phyloP scores from a whole-genome alignment of 1,284 basidiomycete species.

The Inonotus hispidus region DNA sequence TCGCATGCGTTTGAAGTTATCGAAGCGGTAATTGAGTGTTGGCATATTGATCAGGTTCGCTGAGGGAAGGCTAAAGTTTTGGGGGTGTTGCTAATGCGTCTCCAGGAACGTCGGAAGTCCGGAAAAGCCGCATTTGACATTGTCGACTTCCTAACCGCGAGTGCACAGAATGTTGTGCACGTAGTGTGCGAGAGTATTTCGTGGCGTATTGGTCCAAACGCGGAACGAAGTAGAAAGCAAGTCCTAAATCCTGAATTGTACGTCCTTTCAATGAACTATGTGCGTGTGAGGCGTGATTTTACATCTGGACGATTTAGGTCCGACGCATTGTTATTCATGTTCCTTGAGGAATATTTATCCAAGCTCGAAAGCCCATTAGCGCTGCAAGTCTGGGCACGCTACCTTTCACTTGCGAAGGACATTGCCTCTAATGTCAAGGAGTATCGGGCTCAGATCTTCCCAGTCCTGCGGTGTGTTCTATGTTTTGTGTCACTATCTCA shows the following conservation, averaged over 20 bases:
- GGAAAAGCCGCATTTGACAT: constrained; percentile 71
- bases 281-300: neutral
- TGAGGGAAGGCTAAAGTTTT: neutral
- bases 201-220: constrained; percentile 41
- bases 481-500: neutral
- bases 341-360: constrained; percentile 84
- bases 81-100: constrained; percentile 28
- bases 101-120: constrained; percentile 23
- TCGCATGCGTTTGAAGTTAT: constrained; percentile 76
- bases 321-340: constrained; percentile 69
- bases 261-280: constrained; percentile 24
- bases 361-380: constrained; percentile 86
- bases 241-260: constrained; percentile 65
- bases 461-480: constrained; percentile 56
- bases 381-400: constrained; percentile 85
- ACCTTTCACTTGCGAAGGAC: constrained; percentile 79
- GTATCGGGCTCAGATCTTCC: constrained; percentile 68
- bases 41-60: constrained; percentile 53
- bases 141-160: constrained; percentile 78
- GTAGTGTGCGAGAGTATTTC: constrained; percentile 85
- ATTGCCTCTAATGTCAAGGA: constrained; percentile 56
- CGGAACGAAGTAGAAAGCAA: constrained; percentile 52
- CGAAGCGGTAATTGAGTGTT: constrained; percentile 76
- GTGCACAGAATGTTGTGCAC: constrained; percentile 83
- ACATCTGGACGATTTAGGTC: constrained; percentile 37